Evolutionary conservation across 164 flowering plant species (phyloP).

Genomic region (Taxillus chinensis): DNA sequence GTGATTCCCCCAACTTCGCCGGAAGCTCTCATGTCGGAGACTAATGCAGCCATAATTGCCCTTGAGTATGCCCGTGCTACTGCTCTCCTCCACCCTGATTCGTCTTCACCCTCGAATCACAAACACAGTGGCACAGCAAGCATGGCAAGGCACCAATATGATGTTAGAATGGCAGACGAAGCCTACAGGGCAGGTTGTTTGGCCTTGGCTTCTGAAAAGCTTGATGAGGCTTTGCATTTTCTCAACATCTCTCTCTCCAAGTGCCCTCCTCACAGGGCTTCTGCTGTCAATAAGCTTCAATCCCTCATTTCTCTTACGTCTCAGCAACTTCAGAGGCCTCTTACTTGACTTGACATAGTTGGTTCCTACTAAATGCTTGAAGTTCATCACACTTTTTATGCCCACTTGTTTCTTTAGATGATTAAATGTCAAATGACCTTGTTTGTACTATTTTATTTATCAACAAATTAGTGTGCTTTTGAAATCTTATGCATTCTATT

Average conservation of each 20-base stretch:
- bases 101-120: conserved; percentile 20
- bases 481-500: too few relatives aligned
- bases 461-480: too few relatives aligned
- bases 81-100: conserved; percentile 19
- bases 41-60: conserved; percentile 48
- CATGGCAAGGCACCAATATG: conserved; percentile 15
- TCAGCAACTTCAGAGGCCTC: conserved; percentile 34
- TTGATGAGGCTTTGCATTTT: conserved; percentile 52
- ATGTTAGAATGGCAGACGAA: conserved; percentile 54
- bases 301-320: conserved; percentile 60
- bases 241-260: conserved; percentile 52
- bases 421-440: too few relatives aligned
- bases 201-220: conserved; percentile 59
- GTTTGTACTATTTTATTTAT: too few relatives aligned
- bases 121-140: conserved; percentile 10
- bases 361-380: too few relatives aligned
- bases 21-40: conserved; percentile 68
- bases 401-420: too few relatives aligned
- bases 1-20: conserved; percentile 42
- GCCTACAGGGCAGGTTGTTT: conserved; percentile 68
- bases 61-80: conserved; percentile 56
- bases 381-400: too few relatives aligned
- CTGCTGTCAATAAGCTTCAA: conserved; percentile 64
- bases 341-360: conserved; percentile 6
- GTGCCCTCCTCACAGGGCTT: conserved; percentile 64